Evolutionary conservation across 768 basidiomycete species (phyloP).

Genomic region (Lactifluus rugatus): DNA sequence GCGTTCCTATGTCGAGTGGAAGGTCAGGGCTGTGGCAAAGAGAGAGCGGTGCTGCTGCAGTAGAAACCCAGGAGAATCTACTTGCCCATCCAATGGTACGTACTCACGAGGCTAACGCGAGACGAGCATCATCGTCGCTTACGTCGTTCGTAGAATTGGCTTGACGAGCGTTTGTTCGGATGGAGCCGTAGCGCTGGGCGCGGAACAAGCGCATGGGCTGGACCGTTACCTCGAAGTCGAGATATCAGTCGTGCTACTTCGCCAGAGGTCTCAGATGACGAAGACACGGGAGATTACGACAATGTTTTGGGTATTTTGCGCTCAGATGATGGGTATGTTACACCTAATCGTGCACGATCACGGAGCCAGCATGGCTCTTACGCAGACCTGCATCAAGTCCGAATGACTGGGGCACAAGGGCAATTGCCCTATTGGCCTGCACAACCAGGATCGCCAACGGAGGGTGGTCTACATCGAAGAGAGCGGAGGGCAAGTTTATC

Average conservation of each 20-base stretch:
- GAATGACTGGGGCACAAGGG: conserved; percentile 23
- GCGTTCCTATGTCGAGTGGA: conserved; percentile 67
- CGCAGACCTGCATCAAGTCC: conserved; percentile 70
- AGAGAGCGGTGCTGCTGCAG: conserved; percentile 64
- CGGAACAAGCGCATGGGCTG: conserved; percentile 86
- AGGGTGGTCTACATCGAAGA: conserved; percentile 36
- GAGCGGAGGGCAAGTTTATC: conserved; percentile 51
- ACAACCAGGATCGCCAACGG: conserved; percentile 24
- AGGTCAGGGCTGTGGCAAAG: conserved; percentile 64
- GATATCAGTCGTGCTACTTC: conserved; percentile 56
- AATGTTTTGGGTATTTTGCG: conserved; percentile 66
- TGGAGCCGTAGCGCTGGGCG: conserved; percentile 67
- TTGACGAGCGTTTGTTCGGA: conserved; percentile 87
- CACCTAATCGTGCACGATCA: conserved; percentile 30
- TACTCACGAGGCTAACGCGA: conserved; percentile 17
- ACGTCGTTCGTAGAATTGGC: conserved; percentile 47
- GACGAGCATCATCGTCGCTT: background rate
- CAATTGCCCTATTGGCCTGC: conserved; percentile 20
- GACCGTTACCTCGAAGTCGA: conserved; percentile 37
- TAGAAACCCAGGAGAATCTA: conserved; percentile 71
- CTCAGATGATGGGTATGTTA: conserved; percentile 35
- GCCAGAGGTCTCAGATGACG: conserved; percentile 75
- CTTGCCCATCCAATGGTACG: conserved; percentile 82
- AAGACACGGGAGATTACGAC: conserved; percentile 87
- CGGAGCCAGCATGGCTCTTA: conserved; percentile 65